These are phyloP conservation scores for Lipomyces chichibuensis DNA, from an alignment of 805 yeast genomes.

Conservation along the genomic window DNA sequence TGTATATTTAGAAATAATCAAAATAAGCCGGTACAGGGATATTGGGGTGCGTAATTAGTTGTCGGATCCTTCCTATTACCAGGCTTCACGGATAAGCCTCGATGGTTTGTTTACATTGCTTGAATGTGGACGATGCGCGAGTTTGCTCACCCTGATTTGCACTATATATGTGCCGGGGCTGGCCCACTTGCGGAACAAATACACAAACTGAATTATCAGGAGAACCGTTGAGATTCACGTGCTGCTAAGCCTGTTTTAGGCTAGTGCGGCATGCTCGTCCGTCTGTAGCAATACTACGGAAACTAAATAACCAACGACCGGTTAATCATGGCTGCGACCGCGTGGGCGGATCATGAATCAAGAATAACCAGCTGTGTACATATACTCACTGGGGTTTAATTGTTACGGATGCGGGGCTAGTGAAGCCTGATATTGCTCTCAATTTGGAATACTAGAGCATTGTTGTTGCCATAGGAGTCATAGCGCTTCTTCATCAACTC, in stretches of 20 bases:
- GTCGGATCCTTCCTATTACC: not conserved
- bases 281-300: not conserved
- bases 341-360: not conserved
- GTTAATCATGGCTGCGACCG: not conserved
- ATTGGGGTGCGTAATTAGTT: not conserved
- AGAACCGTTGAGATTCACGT: not conserved
- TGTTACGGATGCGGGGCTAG: not conserved
- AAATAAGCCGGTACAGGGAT: not conserved
- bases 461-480: not conserved
- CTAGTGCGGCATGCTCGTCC: not conserved
- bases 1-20: not conserved
- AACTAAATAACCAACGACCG: not conserved
- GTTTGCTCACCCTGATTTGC: not conserved
- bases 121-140: not conserved
- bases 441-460: not conserved
- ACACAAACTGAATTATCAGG: not conserved
- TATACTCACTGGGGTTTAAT: not conserved
- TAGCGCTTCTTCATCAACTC: not conserved
- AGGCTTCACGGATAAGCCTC: not conserved
- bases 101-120: constrained; percentile 21
- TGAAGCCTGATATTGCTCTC: not conserved
- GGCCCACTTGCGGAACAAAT: not conserved
- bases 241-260: not conserved
- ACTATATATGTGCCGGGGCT: not conserved
- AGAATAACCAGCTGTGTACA: not conserved